Conservation (phyloP, 2,329 filamentous ascomycete species). For the Colletotrichum cereale region DNA sequence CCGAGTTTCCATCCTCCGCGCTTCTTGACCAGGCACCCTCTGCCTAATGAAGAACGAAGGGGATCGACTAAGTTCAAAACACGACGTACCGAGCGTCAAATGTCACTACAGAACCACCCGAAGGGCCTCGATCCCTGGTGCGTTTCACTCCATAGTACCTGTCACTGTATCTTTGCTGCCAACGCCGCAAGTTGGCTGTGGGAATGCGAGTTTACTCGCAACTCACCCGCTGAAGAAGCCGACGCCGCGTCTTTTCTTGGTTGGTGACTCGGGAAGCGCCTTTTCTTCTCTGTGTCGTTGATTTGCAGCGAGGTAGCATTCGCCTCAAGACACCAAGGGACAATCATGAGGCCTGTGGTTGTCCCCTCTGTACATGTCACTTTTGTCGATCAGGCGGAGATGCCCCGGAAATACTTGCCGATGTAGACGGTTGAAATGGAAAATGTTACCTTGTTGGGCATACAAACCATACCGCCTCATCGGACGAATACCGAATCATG, state of each 20-base stretch:
- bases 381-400: background rate
- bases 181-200: conserved; percentile 1
- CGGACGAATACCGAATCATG: background rate
- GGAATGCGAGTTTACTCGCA: background rate
- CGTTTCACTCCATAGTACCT: conserved; percentile 16
- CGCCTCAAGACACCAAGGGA: background rate
- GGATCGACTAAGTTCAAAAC: conserved; percentile 8
- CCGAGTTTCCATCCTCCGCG: background rate
- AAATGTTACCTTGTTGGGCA: background rate
- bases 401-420: background rate
- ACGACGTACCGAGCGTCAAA: conserved; percentile 5
- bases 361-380: background rate
- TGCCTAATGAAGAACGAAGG: conserved; percentile 8
- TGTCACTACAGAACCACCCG: conserved; percentile 14
- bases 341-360: too few species aligned
- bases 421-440: background rate
- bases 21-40: background rate
- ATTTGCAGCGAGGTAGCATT: background rate
- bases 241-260: background rate
- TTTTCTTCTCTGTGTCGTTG: background rate
- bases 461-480: background rate
- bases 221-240: background rate
- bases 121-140: conserved; percentile 20
- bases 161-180: background rate
- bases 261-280: background rate